Evolutionary conservation across 495 filamentous ascomycete species (phyloP).

Genomic region (Aspergillus nanangensis): DNA sequence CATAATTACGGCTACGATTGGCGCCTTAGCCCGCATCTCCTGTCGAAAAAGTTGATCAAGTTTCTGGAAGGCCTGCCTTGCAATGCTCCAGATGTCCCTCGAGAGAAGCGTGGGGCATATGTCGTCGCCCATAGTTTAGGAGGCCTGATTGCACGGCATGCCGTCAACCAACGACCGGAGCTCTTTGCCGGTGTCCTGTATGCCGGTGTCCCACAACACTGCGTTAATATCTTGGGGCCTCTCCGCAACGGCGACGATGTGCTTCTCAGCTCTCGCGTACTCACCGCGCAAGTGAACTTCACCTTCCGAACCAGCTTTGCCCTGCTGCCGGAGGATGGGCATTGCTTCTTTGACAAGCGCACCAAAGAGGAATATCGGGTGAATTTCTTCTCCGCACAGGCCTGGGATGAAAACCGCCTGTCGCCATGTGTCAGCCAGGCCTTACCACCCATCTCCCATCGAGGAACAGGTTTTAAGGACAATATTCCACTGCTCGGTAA

Average conservation of each 20-base stretch:
- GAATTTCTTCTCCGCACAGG: constrained; percentile 76
- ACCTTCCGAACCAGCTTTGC: constrained; percentile 81
- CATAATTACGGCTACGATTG: constrained; percentile 96
- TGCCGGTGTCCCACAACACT: constrained; percentile 79
- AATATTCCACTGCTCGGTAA: constrained; percentile 39
- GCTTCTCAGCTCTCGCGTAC: constrained; percentile 79
- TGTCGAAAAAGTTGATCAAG: constrained; percentile 61
- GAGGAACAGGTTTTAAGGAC: constrained; percentile 39
- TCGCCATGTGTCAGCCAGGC: constrained; percentile 71
- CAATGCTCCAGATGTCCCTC: constrained; percentile 51
- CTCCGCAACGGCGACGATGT: constrained; percentile 89
- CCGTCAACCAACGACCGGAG: constrained; percentile 81
- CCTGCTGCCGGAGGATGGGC: constrained; percentile 82
- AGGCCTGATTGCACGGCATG: constrained; percentile 84
- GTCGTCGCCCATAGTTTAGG: constrained; percentile 90
- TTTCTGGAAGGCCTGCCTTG: constrained; percentile 74
- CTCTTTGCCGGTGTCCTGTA: constrained; percentile 85
- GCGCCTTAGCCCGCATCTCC: constrained; percentile 78
- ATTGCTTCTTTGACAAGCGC: constrained; percentile 80
- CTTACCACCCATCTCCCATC: constrained; percentile 39
- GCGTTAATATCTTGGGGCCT: constrained; percentile 88
- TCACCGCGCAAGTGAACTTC: constrained; percentile 95
- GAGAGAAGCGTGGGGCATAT: constrained; percentile 59
- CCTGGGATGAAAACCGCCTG: constrained; percentile 75
- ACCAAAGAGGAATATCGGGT: constrained; percentile 79